phyloP scores from a whole-genome alignment of 2,329 filamentous ascomycete species.

The Ceratocystis ficicola region DNA sequence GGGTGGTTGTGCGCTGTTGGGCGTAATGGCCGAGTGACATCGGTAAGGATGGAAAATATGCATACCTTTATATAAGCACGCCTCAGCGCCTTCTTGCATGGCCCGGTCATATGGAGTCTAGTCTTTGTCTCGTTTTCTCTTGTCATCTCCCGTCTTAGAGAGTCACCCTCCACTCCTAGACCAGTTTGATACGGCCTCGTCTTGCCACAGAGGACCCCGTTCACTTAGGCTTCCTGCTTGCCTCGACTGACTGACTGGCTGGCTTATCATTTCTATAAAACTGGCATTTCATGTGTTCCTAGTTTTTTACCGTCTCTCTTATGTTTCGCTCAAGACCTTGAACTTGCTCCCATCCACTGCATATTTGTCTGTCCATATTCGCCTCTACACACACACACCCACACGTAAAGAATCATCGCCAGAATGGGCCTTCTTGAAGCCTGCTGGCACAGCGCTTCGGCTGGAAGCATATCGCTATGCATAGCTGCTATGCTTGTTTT shows the following conservation, averaged over 20 bases:
- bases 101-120: not conserved
- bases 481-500: not conserved
- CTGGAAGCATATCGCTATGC: conserved; percentile 1
- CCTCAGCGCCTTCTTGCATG: not conserved
- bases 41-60: too few relatives aligned
- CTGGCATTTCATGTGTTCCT: not conserved
- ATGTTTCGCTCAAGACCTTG: not conserved
- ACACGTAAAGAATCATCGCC: not conserved
- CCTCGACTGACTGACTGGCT: not conserved
- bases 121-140: not conserved
- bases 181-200: too few relatives aligned
- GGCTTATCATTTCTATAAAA: not conserved
- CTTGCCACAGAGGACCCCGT: too few relatives aligned
- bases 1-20: not conserved
- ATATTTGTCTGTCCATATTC: not conserved
- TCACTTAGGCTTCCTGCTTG: not conserved
- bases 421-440: conserved; percentile 12
- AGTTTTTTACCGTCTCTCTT: not conserved
- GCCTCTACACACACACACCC: not conserved
- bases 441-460: not conserved
- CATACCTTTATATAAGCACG: too few relatives aligned
- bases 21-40: not conserved
- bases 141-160: not conserved
- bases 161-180: too few relatives aligned
- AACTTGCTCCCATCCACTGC: not conserved